Evolutionary conservation across 495 filamentous ascomycete species (phyloP), one percentile per base, ranked within the genome.

Genomic region (Tetracladium setigerum): DNA sequence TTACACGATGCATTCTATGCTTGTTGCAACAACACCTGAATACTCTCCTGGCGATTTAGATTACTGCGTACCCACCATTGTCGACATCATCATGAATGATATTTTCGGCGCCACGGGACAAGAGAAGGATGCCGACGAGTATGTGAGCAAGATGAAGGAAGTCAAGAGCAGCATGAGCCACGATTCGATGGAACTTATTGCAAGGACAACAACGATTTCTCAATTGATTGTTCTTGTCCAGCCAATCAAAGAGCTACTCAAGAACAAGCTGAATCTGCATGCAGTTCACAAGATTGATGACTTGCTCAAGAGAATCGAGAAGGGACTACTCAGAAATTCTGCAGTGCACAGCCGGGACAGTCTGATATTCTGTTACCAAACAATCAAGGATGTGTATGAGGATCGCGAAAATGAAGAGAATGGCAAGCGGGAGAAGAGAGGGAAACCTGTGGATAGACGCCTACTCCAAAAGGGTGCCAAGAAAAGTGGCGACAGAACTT

Each of bases 111-210:
- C 78, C n/a, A 81, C 83, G n/a, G 92, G 92, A 12, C 82, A 92
- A 67, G 92, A 99, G 58, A 99, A 99, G 61, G 92, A 99, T 55
- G 89, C 91, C 0, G 89, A 91, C 54, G 92, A 89, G 36, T 99
- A 99, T 60, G 78, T 84, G 46, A 95, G 86, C 65, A 83, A 87
- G 58, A 95, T 95, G 86, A 94, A 88, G 65, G 92, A 99, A 67
- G 84, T 97, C 15, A 96, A 95, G 69, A 89, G 85, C 59, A 96
- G 85, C 71, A 97, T 95, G 68, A 95, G 89, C 59, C 94, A 84
- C 54, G 92, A 97, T 56, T 95, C 94, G 4, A 95, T 97, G 86
- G 92, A 97, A 57, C 71, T 97, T 44, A 72, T 97, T 44, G 84
- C 92, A 17, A 83, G 81, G 61, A 84, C 78, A 38, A 79, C 88